Base-by-base conservation (phyloP, 768 basidiomycete genomes). In the Rhodotorula taiwanensis region DNA sequence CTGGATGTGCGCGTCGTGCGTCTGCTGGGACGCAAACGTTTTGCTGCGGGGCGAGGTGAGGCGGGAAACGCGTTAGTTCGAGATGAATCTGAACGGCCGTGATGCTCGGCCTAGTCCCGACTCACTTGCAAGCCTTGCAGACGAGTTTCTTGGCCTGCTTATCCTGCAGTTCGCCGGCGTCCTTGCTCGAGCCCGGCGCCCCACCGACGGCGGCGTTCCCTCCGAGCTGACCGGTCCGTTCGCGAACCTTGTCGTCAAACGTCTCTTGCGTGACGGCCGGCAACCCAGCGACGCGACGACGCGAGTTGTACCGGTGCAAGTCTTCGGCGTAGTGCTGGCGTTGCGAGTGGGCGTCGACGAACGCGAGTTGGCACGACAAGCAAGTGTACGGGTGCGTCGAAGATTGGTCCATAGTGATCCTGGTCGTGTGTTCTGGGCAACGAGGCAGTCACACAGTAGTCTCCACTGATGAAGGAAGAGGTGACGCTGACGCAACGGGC, bases 251-350 rank as follows among this genome's bases (percentile, higher is more conserved):
- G 72, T 89, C 83, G 71, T 92, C 86, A 78, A 97, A 99, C 3
- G 85, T 70, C 11, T 80, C 76, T 0, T 81, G 82, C 62, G 83
- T 85, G 72, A 99, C 84, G 4, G 94, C 92, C 14, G 89, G 87
- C 3, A 99, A 81, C 9, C 82, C 83, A 4, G 94, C 93, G 23
- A 98, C 70, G 33, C 73, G 61, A 23, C 78, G 75, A 72, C 94
- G 94, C 85, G 97, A 90, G 74, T 99, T 99, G 78, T 99, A 99
- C 56, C 92, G 81, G 78, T 99, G 95, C 76, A 88, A 87, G 76
- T 99, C 95, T 30, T 89, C 89, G 67, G 84, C 83, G 76, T 94
- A 97, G 75, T 99, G 95, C 0, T 79, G 77, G 62, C 94, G 82
- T 76, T 98, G 94, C 44, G 89, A 86, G 56, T 86, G 85, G 25